A percentile compares a stretch with the other conserved stretches of the same genome.
Conservation (phyloP, 441 rosid species). For the Croton setiger region DNA sequence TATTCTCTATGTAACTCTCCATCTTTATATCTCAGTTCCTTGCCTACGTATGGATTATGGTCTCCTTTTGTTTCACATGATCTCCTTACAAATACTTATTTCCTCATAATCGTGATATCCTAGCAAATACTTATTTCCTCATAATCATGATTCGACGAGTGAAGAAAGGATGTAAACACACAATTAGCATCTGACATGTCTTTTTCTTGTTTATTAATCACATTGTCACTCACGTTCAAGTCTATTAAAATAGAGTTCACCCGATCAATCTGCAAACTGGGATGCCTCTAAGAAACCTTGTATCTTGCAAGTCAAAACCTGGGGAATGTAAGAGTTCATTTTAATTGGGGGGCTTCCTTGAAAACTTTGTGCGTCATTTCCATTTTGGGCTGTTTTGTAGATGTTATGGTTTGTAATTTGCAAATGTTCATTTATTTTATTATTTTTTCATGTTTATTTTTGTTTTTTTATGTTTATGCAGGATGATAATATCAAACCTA, state of each 20-base stretch:
- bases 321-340: not conserved
- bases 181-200: not conserved
- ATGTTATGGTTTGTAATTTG: not conserved
- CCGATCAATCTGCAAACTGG: not conserved
- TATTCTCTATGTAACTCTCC: slow-evolving; percentile 16
- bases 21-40: not conserved
- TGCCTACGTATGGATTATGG: not conserved
- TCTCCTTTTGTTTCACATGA: not conserved
- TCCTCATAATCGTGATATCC: not conserved
- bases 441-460: not conserved
- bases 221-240: no score
- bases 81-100: not conserved
- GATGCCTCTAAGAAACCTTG: not conserved
- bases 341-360: not conserved
- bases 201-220: not conserved
- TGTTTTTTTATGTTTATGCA: slow-evolving; percentile 24
- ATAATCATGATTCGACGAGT: not conserved
- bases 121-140: not conserved
- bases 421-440: not conserved
- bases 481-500: slow-evolving; percentile 32
- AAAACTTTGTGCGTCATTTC: not conserved
- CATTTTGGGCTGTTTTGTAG: not conserved
- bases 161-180: not conserved
- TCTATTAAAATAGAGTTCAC: not conserved
- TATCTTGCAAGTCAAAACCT: not conserved